These are phyloP conservation scores for Rhizophora mangle DNA, from an alignment of 345 rosid genomes.

Conservation along the genomic window DNA sequence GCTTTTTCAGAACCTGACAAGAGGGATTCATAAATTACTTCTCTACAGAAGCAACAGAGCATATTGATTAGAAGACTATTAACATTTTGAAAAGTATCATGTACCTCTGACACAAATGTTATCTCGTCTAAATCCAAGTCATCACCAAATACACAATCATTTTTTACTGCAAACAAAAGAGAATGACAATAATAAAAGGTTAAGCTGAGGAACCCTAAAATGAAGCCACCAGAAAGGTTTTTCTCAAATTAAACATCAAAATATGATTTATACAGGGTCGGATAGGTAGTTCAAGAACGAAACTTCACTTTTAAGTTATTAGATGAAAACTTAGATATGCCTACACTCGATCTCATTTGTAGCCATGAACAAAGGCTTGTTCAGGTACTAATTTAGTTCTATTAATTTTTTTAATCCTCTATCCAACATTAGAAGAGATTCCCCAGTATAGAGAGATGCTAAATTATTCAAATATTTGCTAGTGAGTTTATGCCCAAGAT, in stretches of 20 bases:
- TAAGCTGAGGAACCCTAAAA: slow-evolving; percentile 9
- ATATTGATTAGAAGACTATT: slow-evolving; percentile 7
- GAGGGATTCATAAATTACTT: slow-evolving; percentile 8
- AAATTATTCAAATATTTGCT: too few species aligned
- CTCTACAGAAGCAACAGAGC: slow-evolving; percentile 1
- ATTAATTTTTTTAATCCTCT: too few species aligned
- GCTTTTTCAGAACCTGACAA: slow-evolving; percentile 64
- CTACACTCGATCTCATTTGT: too few species aligned
- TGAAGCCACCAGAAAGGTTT: not conserved
- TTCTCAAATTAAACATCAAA: too few species aligned
- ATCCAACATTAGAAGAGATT: too few species aligned
- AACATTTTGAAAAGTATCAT: not conserved
- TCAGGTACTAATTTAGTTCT: too few species aligned
- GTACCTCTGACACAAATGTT: slow-evolving; percentile 63
- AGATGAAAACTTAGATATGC: too few species aligned
- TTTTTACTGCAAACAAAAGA: slow-evolving; percentile 53
- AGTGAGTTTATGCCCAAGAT: not conserved
- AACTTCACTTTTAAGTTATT: too few species aligned
- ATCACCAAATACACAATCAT: slow-evolving; percentile 80
- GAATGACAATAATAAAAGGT: not conserved
- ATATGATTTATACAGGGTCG: too few species aligned
- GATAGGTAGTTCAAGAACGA: too few species aligned
- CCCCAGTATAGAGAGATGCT: too few species aligned
- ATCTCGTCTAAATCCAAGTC: slow-evolving; percentile 73
- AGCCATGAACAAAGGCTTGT: too few species aligned